These are phyloP conservation scores for Violaceomyces palustris DNA, from an alignment of 1,284 basidiomycete species.

Conservation along the genomic window DNA sequence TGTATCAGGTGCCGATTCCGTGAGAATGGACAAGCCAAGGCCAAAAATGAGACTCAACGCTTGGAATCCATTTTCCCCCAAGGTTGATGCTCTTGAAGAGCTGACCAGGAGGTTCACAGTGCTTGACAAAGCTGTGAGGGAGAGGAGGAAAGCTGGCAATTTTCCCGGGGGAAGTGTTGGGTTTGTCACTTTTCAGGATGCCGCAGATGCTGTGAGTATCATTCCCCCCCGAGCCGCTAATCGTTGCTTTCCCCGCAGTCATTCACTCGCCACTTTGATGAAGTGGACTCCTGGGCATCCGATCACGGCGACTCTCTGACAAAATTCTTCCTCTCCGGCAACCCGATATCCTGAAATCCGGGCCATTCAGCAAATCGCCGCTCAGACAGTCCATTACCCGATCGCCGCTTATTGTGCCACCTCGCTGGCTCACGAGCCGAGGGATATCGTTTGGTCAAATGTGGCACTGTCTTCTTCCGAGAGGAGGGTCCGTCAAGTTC, in stretches of 20 bases:
- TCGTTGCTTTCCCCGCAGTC: background rate
- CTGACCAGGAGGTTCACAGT: constrained; percentile 34
- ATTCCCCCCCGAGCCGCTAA: no score
- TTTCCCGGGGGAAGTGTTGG: constrained; percentile 65
- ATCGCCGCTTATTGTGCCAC: constrained; percentile 39
- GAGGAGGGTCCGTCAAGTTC: constrained; percentile 35
- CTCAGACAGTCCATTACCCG: constrained; percentile 71
- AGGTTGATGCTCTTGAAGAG: constrained; percentile 42
- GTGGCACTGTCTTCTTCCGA: constrained; percentile 62
- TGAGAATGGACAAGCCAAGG: constrained; percentile 15
- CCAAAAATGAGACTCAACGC: constrained; percentile 26
- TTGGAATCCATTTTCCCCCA: constrained; percentile 37
- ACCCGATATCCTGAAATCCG: no score
- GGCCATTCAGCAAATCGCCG: constrained; percentile 72
- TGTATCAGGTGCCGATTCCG: constrained; percentile 21
- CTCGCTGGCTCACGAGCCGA: constrained; percentile 74
- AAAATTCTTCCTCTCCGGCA: no score
- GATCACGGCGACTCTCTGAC: background rate
- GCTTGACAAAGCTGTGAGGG: constrained; percentile 34
- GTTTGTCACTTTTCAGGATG: constrained; percentile 95
- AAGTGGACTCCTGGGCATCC: background rate
- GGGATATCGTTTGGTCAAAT: constrained; percentile 91
- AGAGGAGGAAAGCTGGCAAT: constrained; percentile 8
- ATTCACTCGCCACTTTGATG: constrained; percentile 4
- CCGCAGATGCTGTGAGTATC: no score